Conservation (phyloP, 169 alveolate genomes). For the Blepharisma undulans region DNA sequence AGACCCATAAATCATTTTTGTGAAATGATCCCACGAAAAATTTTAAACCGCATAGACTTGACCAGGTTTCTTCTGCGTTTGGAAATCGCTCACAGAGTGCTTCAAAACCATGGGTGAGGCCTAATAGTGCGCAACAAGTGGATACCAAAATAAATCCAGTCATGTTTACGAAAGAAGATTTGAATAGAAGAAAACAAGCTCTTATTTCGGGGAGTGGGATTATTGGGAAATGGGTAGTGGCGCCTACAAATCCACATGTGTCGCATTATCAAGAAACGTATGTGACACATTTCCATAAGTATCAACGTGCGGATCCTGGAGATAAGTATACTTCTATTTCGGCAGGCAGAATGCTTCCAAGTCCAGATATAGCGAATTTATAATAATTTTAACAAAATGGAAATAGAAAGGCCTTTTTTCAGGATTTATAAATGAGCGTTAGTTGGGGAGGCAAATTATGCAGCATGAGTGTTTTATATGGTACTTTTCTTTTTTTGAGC, state of each 20-base stretch:
- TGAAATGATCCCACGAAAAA: constrained; percentile 34
- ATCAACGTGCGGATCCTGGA: neutral
- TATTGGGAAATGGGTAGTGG: constrained; percentile 34
- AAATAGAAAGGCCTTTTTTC: no score
- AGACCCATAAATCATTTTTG: neutral
- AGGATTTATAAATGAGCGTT: no score
- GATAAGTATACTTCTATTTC: constrained; percentile 16
- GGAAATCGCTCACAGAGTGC: constrained; percentile 27
- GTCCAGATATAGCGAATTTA: neutral
- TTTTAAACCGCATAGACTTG: constrained; percentile 1
- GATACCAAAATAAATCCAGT: constrained; percentile 7
- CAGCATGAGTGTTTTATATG: no score
- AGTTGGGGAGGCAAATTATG: no score
- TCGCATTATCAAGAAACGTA: constrained; percentile 17
- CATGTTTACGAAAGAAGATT: constrained; percentile 35
- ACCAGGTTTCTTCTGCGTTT: neutral
- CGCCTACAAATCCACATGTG: constrained; percentile 33
- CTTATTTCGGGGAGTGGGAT: constrained; percentile 20
- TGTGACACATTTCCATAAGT: constrained; percentile 22
- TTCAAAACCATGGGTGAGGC: constrained; percentile 21
- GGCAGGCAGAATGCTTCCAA: constrained; percentile 24
- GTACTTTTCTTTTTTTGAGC: no score
- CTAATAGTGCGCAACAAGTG: neutral
- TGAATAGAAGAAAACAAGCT: constrained; percentile 12
- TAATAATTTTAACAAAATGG: neutral